A percentile compares a stretch with the other conserved stretches of the same genome.
These are phyloP conservation scores for Catenaria anguillulae DNA, from an alignment of 371 early-diverging fungal genomes.

Conservation along the genomic window DNA sequence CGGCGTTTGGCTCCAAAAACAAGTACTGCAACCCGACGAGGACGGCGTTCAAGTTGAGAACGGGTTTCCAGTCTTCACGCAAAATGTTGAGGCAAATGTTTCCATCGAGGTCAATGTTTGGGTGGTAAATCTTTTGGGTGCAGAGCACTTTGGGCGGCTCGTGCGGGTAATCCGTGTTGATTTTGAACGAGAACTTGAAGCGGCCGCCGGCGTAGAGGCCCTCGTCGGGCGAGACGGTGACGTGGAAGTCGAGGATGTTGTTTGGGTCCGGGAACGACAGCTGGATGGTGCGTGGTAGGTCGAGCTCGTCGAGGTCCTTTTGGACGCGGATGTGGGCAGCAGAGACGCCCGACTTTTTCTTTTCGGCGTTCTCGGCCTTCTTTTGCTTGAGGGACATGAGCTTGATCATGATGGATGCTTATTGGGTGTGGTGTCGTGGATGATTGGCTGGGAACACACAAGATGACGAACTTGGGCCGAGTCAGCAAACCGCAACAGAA, in stretches of 20 bases:
- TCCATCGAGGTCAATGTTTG: conserved; percentile 93
- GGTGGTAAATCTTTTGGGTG: conserved; percentile 56
- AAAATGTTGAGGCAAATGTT: conserved; percentile 98
- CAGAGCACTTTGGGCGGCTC: conserved; percentile 96
- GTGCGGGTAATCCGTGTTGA: conserved; percentile 94
- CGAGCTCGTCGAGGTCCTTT: conserved; percentile 77
- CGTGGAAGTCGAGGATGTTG: conserved; percentile 68
- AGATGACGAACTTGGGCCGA: too few species aligned
- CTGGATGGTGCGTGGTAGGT: conserved; percentile 62
- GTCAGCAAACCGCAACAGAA: too few species aligned
- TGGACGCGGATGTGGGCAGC: conserved; percentile 83
- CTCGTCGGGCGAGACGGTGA: conserved; percentile 78
- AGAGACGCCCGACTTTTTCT: conserved; percentile 66
- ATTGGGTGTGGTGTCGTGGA: too few species aligned
- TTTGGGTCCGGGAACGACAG: conserved; percentile 61
- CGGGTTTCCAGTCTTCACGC: conserved; percentile 99
- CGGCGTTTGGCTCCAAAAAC: conserved; percentile 95
- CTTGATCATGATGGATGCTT: conserved; percentile 45
- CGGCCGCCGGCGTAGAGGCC: conserved; percentile 86
- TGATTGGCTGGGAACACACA: too few species aligned
- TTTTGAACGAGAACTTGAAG: conserved; percentile 82
- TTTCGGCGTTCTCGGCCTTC: conserved; percentile 39
- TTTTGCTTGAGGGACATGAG: conserved; percentile 75
- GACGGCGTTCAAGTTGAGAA: conserved; percentile 88
- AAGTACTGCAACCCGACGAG: conserved; percentile 90